A percentile compares a stretch with the other conserved stretches of the same genome.
Conservation (phyloP, 1,139 yeast species). For the Torulaspora globosa region DNA sequence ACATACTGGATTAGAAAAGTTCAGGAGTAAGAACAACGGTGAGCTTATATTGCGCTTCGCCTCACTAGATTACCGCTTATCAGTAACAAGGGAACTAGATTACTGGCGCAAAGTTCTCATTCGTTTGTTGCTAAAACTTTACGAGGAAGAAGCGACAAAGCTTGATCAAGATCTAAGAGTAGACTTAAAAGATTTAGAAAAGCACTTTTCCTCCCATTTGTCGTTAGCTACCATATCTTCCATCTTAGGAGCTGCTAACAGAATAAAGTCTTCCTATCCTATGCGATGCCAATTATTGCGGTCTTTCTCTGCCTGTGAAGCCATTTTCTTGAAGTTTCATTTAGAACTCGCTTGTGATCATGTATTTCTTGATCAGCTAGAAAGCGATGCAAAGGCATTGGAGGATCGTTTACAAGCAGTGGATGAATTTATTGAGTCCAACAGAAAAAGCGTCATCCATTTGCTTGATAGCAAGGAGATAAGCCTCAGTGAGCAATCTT, state of each 20-base stretch:
- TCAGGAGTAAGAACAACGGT: background rate
- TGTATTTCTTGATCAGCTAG: conserved; percentile 63
- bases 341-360: conserved; percentile 52
- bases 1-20: background rate
- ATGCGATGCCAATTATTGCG: conserved; percentile 8
- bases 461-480: conserved; percentile 44
- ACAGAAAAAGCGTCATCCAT: conserved; percentile 43
- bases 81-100: conserved; percentile 12
- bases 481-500: conserved; percentile 40
- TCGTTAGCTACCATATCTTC: conserved; percentile 3
- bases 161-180: conserved; percentile 7
- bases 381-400: conserved; percentile 47
- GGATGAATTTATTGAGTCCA: conserved; percentile 41
- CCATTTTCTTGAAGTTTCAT: conserved; percentile 38
- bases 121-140: conserved; percentile 11
- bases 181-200: conserved; percentile 7
- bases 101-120: conserved; percentile 18
- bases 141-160: conserved; percentile 5
- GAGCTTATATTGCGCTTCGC: background rate
- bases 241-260: conserved; percentile 2
- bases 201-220: background rate
- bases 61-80: conserved; percentile 3
- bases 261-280: conserved; percentile 1
- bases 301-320: conserved; percentile 12
- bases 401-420: conserved; percentile 43